These are phyloP conservation scores for Echinosophora koreensis DNA, from an alignment of 306 rosid genomes.

Conservation along the genomic window DNA sequence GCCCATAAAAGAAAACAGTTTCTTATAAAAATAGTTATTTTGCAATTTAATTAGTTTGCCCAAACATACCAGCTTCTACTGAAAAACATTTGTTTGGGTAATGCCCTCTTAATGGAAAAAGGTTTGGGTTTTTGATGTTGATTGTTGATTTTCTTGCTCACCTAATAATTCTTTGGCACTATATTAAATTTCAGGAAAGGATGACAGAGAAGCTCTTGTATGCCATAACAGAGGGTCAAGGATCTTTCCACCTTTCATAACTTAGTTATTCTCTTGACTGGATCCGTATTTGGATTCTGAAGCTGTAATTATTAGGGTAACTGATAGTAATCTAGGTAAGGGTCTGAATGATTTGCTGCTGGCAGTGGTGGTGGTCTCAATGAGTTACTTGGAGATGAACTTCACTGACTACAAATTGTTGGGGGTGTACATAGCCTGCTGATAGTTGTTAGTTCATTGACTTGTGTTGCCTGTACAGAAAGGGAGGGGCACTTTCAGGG, in stretches of 20 bases:
- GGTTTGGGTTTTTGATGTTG: not conserved
- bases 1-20: too few species aligned
- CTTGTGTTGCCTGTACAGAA: conserved; percentile 58
- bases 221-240: conserved; percentile 96
- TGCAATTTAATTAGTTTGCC: too few species aligned
- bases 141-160: not conserved
- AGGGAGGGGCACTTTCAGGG: conserved; percentile 45
- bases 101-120: too few species aligned
- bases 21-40: too few species aligned
- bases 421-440: conserved; percentile 67
- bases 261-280: conserved; percentile 25
- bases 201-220: conserved; percentile 92
- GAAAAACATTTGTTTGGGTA: not conserved
- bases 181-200: conserved; percentile 69
- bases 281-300: conserved; percentile 53
- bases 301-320: conserved; percentile 77
- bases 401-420: conserved; percentile 61
- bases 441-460: conserved; percentile 54
- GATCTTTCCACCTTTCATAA: conserved; percentile 97
- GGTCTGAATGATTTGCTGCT: conserved; percentile 49
- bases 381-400: conserved; percentile 58
- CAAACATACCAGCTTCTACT: too few species aligned
- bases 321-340: conserved; percentile 60
- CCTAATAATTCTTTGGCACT: conserved; percentile 16
- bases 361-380: conserved; percentile 47